Evolutionary conservation across 495 filamentous ascomycete species (phyloP), one percentile per base, ranked within the genome.

Genomic region (Cudoniella acicularis): DNA sequence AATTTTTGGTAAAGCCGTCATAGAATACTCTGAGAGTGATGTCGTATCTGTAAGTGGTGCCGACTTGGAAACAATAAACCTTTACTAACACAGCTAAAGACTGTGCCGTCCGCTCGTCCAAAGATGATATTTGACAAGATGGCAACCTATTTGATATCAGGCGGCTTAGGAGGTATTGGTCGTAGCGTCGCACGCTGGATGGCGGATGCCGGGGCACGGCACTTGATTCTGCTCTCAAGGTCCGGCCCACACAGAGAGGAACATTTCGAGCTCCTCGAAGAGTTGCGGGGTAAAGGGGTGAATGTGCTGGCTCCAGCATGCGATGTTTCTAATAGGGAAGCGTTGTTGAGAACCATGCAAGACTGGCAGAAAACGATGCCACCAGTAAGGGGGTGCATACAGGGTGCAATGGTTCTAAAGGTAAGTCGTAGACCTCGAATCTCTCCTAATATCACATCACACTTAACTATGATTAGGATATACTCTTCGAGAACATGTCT

Each of bases 131-230:
- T n/a, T n/a, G n/a, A n/a, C n/a, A n/a, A n/a, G n/a, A n/a, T n/a
- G 18, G 77, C 75, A 1, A 78, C 78, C 3, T 87, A 87, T 60
- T 68, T 88, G 27, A 64, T 88, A n/a, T 73, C 83, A 46, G 82
- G 84, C n/a, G 81, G 85, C 45, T 78, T 85, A 0, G 82, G 84
- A 17, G 86, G 84, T 4, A 75, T 89, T n/a, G 85, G 85, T 22
- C 73, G 78, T 45, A 78, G 79, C 52, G 75, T 88, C 59, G 73
- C 83, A 3, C 73, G 70, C 1, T 85, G 79, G 79, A 76, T 89
- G 72, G 78, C 77, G 13, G 61, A 71, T 20, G 75, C 79, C 26
- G 84, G 84, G 4, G 86, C 84, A 9, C 70, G 70, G 23, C 73
- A 80, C 58, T 61, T 89, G 16, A 72, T 83, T 1, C 74, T 87